Base-by-base conservation (phyloP, 352 stramenopile species). In the Globisporangium cederbergense region DNA sequence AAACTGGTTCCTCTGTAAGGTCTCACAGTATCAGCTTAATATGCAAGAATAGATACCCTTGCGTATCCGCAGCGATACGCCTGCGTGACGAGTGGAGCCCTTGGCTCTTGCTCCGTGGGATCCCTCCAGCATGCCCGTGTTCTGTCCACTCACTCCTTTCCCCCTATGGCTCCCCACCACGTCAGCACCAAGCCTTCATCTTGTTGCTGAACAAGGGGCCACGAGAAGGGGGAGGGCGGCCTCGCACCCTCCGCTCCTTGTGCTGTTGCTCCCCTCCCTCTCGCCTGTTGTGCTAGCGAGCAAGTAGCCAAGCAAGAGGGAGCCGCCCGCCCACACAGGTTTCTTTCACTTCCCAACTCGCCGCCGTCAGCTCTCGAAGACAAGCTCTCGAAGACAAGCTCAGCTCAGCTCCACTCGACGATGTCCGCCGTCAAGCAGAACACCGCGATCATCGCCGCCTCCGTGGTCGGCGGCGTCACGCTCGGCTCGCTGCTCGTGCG, bases 401-500 rank as follows among this genome's bases (percentile, higher is more conserved):
- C 62, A 11, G 45, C 36, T 52, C 57, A 38, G 18, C 25, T 8
- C 18, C 25, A 47, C 36, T 51, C 55, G 28, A 25, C 49, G 62
- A 78, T 83, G 76, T 71, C 68, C 58, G 67, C 69, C 58, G 63
- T 75, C 68, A 89, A 87, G 70, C 75, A 89, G 49, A 91, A 89
- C 73, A 86, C 81, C 55, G 83, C 83, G 58, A 73, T 92, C 46
- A 68, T 94, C 56, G 81, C 83, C 53, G 81, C 83, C 67, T 77
- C 77, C 36, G 79, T 79, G 38, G 77, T 90, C 62, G 78, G 73
- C 56, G 78, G 81, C 63, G 71, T 91, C 45, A 73, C 81, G 32
- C 77, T 87, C 68, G 80, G 83, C 70, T 88, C 81, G 52, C 81
- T 88, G 73, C 59, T 91, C 59, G 32, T 92, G 66, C 86, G 86